Base-by-base conservation (phyloP, 495 filamentous ascomycete species). In the Xylaria curta region DNA sequence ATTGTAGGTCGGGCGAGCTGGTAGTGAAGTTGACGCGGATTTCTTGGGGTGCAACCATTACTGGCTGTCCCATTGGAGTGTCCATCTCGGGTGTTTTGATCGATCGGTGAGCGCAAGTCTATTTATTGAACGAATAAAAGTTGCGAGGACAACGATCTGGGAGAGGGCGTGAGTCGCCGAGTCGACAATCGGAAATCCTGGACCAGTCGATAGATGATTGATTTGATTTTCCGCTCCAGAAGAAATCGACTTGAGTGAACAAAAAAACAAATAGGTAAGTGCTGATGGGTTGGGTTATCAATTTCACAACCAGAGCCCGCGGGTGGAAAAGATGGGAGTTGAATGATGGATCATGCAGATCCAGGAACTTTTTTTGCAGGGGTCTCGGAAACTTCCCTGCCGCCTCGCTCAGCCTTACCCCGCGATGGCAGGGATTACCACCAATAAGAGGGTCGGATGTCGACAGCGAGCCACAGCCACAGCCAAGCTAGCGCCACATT, bases 21-120 rank as follows among this genome's bases (percentile, higher is more conserved):
- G 89, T 90, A 58, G 82, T 85, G 81, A 90, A 89, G 75, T 85
- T 85, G 63, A 90, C 87, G 47, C 85, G 84, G 6, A 87, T 82
- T 76, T 88, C 82, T 51, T 78, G 76, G 66, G 75, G 64, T 51
- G 76, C 77, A 68, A 73, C 71, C 66, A 72, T 44, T n/a, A 51
- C 75, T 49, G 76, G 67, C 69, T 74, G 76, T 68, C 70, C 65
- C 62, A 73, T 76, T 6, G 73, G 67, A 8, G 75, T 62, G 49
- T 78, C 75, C 77, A 78, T 78, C 3, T 60, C 68, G 56, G 31
- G 19, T 0, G 21, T 17, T 4, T 1, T 6, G 3, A 21, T 33
- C 26, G 19, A 42, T 31, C 0, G 44, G 56, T 36, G 13, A 47
- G 47, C 47, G 68, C 68, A 21, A 31, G 21, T 33, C 3, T 42